Evolutionary conservation across 768 basidiomycete genomes (phyloP), one percentile per base, ranked within the genome.

Genomic region (Agaricus blazei): DNA sequence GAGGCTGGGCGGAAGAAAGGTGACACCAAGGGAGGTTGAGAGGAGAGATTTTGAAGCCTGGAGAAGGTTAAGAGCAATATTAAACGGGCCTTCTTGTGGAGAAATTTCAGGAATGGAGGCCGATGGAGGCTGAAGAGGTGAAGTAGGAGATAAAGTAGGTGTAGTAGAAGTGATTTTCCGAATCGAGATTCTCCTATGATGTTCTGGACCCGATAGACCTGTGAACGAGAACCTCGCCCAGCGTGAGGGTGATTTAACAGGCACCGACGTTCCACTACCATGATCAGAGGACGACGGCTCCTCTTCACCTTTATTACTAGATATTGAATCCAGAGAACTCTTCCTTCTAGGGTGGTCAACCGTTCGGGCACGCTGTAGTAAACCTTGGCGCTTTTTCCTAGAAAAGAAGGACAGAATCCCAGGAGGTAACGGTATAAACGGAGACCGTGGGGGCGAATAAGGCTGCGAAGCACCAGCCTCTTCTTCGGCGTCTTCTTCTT

Each of bases 11-110:
- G 75, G 74, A 2, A 69, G 54, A 54, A 87, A 68, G 2, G 61
- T 50, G 0, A 87, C 73, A 8, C 78, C 79, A 1, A 77, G 67
- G 1, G 83, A 82, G 0, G 84, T 80, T 1, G 84, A 84, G 1
- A 86, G 65, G 0, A 81, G 62, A 2, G 64, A 64, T 34, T 66
- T 65, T 43, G 66, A 68, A 1, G 67, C 63, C 42, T 78, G 68
- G 9, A 88, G 65, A 12, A 70, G 72, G 26, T 65, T 63, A 0
- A 85, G 62, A 0, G 74, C 66, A 1, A 69, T 55, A 2, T 69
- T 56, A 58, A 80, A 84, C 2, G 75, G 64, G 11, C 66, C 59
- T 26, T 65, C 62, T 1, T 34, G 41, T 67, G 7, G 34, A 11
- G 19, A 19, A 19, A 1, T 19, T 19, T 19, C 19, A 19, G 19